Base-by-base conservation (phyloP, 306 rosid species). In the Vicia faba region DNA sequence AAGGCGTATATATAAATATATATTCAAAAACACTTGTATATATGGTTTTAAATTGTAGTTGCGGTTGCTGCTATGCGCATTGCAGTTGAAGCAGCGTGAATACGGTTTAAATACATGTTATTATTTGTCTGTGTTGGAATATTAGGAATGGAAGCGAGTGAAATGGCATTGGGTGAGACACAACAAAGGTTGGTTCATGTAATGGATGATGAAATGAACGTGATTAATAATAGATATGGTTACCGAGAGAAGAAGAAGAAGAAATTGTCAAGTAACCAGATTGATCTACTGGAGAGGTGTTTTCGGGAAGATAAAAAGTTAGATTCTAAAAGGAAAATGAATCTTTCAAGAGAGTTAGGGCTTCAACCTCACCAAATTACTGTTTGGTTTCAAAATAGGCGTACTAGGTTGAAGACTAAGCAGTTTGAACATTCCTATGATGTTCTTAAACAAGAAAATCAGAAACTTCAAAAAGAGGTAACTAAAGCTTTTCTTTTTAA, bases 321-420 rank as follows among this genome's bases (percentile, higher is more conserved):
- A 41, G 97, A 90, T 43, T 91, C 91, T 5, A 91, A 88, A 6
- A 86, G 95, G 74, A 93, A 90, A 59, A 83, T 81, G 85, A 90
- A 93, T 83, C 91, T 93, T 4, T 93, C 99, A 0, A 71, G 59
- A 48, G 96, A 93, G 35, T 78, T 93, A 3, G 95, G 92, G 1
- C 90, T 93, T 0, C 96, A 88, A 71, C 97, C 99, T 45, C 88
- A 95, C 26, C 97, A 90, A 64, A 90, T 93, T 0, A 92, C 97
- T 4, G 96, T 93, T 15, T 93, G 99, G 99, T 93, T 93, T 70
- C 99, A 93, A 69, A 93, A 93, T 63, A 82, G 96, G 76, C 84
- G 99, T 49, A 86, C 97, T 40, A 82, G 97, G 56, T 90, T 91
- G 96, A 93, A 90, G 80, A 76, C 84, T 8, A 93, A 93, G 85